These are phyloP conservation scores for Pseudogymnoascus sp. DNA, from an alignment of 2,329 filamentous ascomycete species.

Conservation along the genomic window DNA sequence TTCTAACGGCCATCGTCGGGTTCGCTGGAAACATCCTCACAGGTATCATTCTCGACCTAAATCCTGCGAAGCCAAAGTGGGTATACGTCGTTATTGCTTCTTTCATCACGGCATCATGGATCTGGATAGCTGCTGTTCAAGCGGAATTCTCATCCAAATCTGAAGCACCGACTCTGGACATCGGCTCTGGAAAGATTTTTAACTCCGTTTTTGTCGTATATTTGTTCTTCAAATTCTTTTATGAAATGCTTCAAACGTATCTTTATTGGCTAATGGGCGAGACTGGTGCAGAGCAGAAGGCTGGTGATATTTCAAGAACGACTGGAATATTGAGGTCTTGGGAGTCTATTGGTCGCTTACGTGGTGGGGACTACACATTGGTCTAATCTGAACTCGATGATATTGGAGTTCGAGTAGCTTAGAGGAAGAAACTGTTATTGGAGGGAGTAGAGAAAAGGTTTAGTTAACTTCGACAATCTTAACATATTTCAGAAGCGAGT, in stretches of 20 bases:
- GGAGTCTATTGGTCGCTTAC: slow-evolving; percentile 29
- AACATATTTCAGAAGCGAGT: neutral
- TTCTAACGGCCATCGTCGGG: slow-evolving; percentile 27
- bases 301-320: slow-evolving; percentile 27
- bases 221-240: slow-evolving; percentile 22
- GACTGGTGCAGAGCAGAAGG: slow-evolving; percentile 22
- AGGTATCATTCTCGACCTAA: neutral
- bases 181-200: neutral
- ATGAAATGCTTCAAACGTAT: slow-evolving; percentile 20
- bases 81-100: neutral
- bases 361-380: slow-evolving; percentile 26
- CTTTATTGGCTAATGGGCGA: slow-evolving; percentile 23
- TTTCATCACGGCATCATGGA: neutral
- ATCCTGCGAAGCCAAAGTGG: neutral
- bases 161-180: neutral
- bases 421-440: neutral
- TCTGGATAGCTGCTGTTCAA: neutral
- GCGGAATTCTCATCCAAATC: slow-evolving; percentile 10
- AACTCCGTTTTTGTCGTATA: slow-evolving; percentile 10
- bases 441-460: neutral
- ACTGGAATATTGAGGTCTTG: slow-evolving; percentile 27
- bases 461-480: neutral
- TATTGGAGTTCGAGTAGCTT: slow-evolving; percentile 13
- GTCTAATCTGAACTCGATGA: slow-evolving; percentile 27
- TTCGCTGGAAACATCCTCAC: neutral